Base-by-base conservation (phyloP, 1,284 basidiomycete species). In the Fomes fomentarius region DNA sequence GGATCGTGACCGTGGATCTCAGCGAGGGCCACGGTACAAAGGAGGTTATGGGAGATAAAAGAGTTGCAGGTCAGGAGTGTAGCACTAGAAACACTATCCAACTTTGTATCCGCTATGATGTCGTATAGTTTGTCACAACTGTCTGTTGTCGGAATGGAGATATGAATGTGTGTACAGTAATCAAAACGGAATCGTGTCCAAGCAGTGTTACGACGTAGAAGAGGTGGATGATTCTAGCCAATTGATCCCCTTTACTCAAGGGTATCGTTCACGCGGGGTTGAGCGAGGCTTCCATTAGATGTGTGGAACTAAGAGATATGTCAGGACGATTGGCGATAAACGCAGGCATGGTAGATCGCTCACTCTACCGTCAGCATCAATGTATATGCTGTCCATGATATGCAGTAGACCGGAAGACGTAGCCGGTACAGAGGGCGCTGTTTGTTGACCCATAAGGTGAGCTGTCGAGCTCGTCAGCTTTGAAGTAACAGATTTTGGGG, bases 11-110 rank as follows among this genome's bases (percentile, higher is more conserved):
- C 48, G 54, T 4, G 58, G 54, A 11, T 47, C 58, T 8, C 58
- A 61, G 17, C 61, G 65, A 12, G 64, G 66, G 11, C 66, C 68
- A 7, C 61, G 66, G 22, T 71, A 69, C 49, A 59, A 60, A 14
- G 69, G 68, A 49, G 65, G 69, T 1, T 71, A 71, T 49, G 54
- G 60, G 3, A 60, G 68, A 52, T 67, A 59, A 64, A 52, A 7
- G 47, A 17, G 12, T 1, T 17, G 6, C 35, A 41, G 34, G 22
- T 33, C 19, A 26, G 5, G 2, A 19, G 17, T 25, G 21, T 38
- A 39, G 9, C 35, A 15, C 28, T 9, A 26, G 40, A 28, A 14
- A 42, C 25, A 14, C 40, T 42, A 42, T n/a, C n/a, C n/a, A n/a
- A 25, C 25, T 42, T 24, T 39, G 38, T 39, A 39, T 39, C 14